These are phyloP conservation scores for Endoconidiophora laricicola DNA, from an alignment of 2,329 filamentous ascomycete genomes.

Conservation along the genomic window DNA sequence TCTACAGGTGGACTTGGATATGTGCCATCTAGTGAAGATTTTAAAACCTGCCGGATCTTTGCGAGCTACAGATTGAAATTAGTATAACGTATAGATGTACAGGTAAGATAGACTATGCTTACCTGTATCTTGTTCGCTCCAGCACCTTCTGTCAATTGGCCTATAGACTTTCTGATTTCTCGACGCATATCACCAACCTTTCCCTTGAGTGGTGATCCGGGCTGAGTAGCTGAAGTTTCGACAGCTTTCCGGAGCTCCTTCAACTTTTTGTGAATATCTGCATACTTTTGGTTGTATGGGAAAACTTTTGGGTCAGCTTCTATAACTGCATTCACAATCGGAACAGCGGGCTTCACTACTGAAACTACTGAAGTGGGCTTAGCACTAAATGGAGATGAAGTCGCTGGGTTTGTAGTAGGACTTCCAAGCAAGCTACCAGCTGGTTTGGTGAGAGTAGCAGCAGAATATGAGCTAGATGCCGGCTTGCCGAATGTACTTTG, in stretches of 20 bases:
- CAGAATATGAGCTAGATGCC: neutral
- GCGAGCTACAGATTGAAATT: conserved; percentile 6
- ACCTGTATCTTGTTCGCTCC: conserved; percentile 32
- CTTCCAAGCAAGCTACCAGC: neutral
- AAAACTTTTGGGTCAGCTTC: conserved; percentile 11
- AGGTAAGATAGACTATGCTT: neutral
- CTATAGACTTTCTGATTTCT: conserved; percentile 53
- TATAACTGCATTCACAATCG: neutral
- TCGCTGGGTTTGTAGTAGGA: neutral
- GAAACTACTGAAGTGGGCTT: neutral
- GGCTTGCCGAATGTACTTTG: conserved; percentile 1
- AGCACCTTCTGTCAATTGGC: conserved; percentile 53
- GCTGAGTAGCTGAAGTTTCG: conserved; percentile 35
- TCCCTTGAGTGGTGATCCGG: conserved; percentile 37
- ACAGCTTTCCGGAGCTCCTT: conserved; percentile 49
- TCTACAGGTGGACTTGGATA: conserved; percentile 34
- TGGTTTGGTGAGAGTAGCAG: neutral
- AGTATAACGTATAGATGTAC: neutral
- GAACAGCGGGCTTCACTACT: neutral
- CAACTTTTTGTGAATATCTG: conserved; percentile 48
- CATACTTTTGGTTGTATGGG: conserved; percentile 26
- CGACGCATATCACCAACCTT: conserved; percentile 56
- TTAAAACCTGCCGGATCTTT: conserved; percentile 37
- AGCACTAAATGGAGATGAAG: neutral
- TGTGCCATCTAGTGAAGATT: conserved; percentile 24